Evolutionary conservation across 129 eudicot species (phyloP), one percentile per base, ranked within the genome.

Genomic region (Chrysanthemum makinoi): DNA sequence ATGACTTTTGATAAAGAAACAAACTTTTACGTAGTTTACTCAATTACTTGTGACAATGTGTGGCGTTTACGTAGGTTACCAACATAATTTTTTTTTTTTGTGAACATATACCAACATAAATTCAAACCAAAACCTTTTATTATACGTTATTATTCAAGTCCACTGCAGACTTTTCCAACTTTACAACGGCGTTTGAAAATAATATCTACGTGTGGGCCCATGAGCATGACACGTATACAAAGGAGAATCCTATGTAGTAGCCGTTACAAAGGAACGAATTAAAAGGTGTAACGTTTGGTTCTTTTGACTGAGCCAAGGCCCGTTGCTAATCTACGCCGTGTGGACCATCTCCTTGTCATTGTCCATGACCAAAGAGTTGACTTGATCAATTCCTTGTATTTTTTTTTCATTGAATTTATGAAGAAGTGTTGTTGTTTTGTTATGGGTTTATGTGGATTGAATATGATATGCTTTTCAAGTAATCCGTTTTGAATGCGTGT

Each of bases 191-290:
- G 72, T 8, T 10, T 28, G 17, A 61, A 61, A 24, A 3, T 13
- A 60, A 60, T 3, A 60, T 62, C 67, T 19, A 72, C n/a, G 64
- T 65, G 71, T 39, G 67, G 74, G 52, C 18, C 70, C 44, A 26
- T 6, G 8, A 46, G 61, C 30, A 63, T 47, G 28, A 70, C 75
- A 77, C 52, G 75, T 51, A 60, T 62, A 12, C 22, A 14, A 43
- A n/a, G 33, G 62, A 62, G 81, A 39, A 70, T 70, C 81, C 75
- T 52, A 70, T 69, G 66, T 67, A 65, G 17, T 63, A 75, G 66
- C 81, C 81, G 81, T 77, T 77, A 47, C 55, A 6, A 14, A 48
- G 8, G 22, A 28, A 17, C 12, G 30, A 17, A 52, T 44, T 19
- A 26, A 61, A 12, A 13, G 46, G 46, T 39, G 9, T 39, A 6